Evolutionary conservation across 495 filamentous ascomycete species (phyloP), one percentile per base, ranked within the genome.

Genomic region (Annulohypoxylon stygium): DNA sequence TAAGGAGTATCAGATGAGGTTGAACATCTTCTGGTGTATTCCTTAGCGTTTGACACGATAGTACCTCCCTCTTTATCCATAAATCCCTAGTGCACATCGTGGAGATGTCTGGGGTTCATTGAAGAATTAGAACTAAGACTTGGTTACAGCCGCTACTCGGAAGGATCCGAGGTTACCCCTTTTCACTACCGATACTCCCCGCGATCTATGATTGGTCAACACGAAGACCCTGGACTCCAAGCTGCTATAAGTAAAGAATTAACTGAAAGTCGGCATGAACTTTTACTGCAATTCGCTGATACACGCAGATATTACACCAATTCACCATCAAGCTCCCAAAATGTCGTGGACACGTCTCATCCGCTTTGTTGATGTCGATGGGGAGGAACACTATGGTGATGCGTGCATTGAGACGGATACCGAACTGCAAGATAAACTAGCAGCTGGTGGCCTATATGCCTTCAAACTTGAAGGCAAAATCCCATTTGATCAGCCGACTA

Each of bases 271-370:
- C 16, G 18, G 5, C 16, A 47, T 47, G 43, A 47, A 18, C n/a
- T 16, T 47, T 18, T 18, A 3, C 14, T 47, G 5, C 2, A n/a
- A 18, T 47, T 47, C 16, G 5, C 12, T 16, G 12, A 30, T 30
- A 30, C 5, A 30, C 5, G 30, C 30, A 6, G 12, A 18, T 47
- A 47, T 3, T 4, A 39, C 4, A 47, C 43, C n/a, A 18, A 39
- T 39, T 18, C 45, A 10, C 20, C 45, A 50, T 50, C 5, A 50
- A 50, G 3, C 9, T 23, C 45, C 20, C 45, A 54, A 33, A 54
- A 54, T 54, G 51, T 54, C 25, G 23, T 54, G 51, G 51, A 14
- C 51, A 11, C 51, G 51, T 14, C 51, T 54, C 10, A 54, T 54
- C 25, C 51, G 51, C 12, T 54, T 54, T 25, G 30, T 54, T 3